A percentile compares a stretch with the other conserved stretches of the same genome.
Evolutionary conservation across 495 filamentous ascomycete genomes (phyloP).

Genomic region (Podospora pseudocomata): DNA sequence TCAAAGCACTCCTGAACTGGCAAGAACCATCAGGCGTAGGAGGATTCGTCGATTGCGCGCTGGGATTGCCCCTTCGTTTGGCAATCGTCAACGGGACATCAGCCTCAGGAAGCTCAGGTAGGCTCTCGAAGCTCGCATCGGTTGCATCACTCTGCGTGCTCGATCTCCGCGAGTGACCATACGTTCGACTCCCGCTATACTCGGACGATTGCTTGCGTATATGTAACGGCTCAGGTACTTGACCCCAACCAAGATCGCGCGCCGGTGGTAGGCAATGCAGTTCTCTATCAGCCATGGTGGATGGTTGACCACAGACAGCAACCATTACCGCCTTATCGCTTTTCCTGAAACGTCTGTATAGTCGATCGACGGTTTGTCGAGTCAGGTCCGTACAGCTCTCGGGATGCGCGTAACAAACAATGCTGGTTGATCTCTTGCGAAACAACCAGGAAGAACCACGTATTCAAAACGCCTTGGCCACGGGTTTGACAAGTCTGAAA

Average conservation of each 20-base stretch:
- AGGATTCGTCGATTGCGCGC: background rate
- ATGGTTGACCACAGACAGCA: background rate
- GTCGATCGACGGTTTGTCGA: background rate
- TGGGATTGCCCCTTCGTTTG: conserved; percentile 27
- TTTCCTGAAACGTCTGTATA: background rate
- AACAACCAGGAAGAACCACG: conserved; percentile 8
- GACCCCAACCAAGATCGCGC: conserved; percentile 5
- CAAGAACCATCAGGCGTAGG: background rate
- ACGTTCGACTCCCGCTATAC: conserved; percentile 3
- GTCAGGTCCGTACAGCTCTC: background rate
- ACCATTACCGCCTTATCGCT: background rate
- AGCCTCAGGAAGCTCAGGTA: conserved; percentile 17
- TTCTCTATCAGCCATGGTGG: background rate
- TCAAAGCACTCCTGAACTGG: background rate
- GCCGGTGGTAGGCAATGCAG: background rate
- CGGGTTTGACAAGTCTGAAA: background rate
- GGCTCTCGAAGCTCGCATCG: conserved; percentile 24
- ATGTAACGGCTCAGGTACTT: conserved; percentile 31
- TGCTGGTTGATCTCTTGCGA: no score
- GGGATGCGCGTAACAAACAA: background rate
- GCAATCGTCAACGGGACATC: conserved; percentile 25
- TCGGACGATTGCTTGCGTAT: conserved; percentile 29
- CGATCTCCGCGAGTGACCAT: conserved; percentile 4
- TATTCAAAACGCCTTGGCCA: background rate
- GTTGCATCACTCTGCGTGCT: conserved; percentile 21